Evolutionary conservation across 441 rosid genomes (phyloP).

Genomic region (Gossypium schwendimanii): DNA sequence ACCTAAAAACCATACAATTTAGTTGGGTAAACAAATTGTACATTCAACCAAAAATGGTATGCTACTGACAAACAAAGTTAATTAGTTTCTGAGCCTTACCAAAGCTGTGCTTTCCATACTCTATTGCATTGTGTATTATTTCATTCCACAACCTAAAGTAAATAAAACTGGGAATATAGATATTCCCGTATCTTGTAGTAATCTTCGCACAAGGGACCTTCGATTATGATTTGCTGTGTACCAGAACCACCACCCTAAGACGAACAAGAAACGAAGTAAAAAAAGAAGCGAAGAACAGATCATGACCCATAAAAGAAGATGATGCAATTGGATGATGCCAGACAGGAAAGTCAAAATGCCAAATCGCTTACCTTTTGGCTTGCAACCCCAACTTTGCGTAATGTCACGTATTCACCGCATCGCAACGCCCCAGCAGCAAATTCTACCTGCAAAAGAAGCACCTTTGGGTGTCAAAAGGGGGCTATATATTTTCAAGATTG

Average conservation of each 20-base stretch:
- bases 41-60: background rate
- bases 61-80: background rate
- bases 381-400: constrained; percentile 75
- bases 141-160: constrained; percentile 32
- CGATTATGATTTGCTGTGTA: constrained; percentile 77
- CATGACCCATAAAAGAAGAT: background rate
- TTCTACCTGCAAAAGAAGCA: constrained; percentile 49
- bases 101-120: background rate
- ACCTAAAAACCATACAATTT: background rate
- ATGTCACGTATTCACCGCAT: constrained; percentile 80
- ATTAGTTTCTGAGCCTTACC: background rate
- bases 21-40: background rate
- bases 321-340: background rate
- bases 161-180: constrained; percentile 83
- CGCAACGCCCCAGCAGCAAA: constrained; percentile 86
- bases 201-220: constrained; percentile 91
- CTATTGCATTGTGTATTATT: background rate
- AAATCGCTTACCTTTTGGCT: constrained; percentile 63
- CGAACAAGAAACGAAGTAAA: background rate
- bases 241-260: constrained; percentile 58
- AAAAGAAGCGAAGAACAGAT: background rate
- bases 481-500: too few relatives aligned
- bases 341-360: background rate
- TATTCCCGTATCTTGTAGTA: constrained; percentile 79
- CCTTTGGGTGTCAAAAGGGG: background rate